These are phyloP conservation scores for Alternaria sp. DNA, from an alignment of 2,329 filamentous ascomycete genomes.

Conservation along the genomic window DNA sequence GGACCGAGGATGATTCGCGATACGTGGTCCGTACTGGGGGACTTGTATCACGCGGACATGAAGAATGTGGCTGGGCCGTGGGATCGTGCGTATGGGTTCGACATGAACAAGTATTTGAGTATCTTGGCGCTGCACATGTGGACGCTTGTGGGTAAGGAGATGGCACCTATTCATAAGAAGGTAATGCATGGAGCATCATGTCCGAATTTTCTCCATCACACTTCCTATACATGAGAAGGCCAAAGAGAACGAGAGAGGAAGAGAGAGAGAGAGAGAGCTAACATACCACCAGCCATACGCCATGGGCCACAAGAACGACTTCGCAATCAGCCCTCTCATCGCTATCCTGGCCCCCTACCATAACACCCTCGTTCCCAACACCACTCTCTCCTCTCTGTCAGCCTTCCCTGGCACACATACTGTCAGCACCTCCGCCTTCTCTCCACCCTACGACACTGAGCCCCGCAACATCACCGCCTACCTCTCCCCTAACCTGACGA, in stretches of 20 bases:
- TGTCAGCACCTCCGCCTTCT: constrained; percentile 63
- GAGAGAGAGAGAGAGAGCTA: background rate
- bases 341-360: constrained; percentile 64
- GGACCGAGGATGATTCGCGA: constrained; percentile 61
- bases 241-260: background rate
- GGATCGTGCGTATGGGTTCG: constrained; percentile 70
- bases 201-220: background rate
- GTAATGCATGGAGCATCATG: constrained; percentile 19
- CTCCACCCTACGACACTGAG: constrained; percentile 65
- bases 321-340: constrained; percentile 65
- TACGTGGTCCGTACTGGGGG: constrained; percentile 62
- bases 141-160: constrained; percentile 62
- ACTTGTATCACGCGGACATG: constrained; percentile 67
- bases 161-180: constrained; percentile 47
- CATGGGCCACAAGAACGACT: constrained; percentile 69
- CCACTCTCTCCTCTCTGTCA: constrained; percentile 52
- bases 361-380: constrained; percentile 56
- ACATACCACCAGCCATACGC: constrained; percentile 53
- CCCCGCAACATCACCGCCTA: constrained; percentile 68
- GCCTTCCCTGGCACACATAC: constrained; percentile 63
- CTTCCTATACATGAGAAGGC: background rate
- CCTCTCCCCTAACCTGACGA: constrained; percentile 65
- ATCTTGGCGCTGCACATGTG: constrained; percentile 68
- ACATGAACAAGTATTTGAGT: constrained; percentile 69
- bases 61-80: constrained; percentile 70